Base-by-base conservation (phyloP, 257 asterid genomes). In the Nicotiana tomentosiformis region DNA sequence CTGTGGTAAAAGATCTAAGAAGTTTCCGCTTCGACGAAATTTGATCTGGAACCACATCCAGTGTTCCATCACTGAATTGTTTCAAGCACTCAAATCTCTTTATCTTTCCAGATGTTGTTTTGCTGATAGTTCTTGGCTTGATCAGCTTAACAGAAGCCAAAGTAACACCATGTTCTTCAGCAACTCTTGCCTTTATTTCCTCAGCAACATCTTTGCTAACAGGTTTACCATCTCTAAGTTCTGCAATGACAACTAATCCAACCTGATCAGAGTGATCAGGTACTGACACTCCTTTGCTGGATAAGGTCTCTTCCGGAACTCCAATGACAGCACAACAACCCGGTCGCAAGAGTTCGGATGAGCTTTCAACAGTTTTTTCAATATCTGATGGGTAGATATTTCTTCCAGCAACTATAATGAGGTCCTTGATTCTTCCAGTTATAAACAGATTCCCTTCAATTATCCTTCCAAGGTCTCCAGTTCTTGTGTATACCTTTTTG, bases 371-470 rank as follows among this genome's bases (percentile, higher is more conserved):
- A 2, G 98, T 93, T 89, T 93, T 93, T 66, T 93, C 98, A 14
- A 92, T 92, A 86, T 93, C 98, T 70, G 94, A 94, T 4, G 94
- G 89, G 81, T 93, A 93, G 11, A 93, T 92, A 66, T 93, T 93
- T 84, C 93, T 90, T 83, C 98, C 98, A 51, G 93, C 94, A 61
- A 93, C 94, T n/a, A 93, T 92, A 66, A 93, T 91, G 17, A 93
- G 97, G 85, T 93, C 98, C 88, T 93, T 93, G 84, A 93, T 93
- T 86, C 98, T 90, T 81, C 98, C 98, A 5, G 98, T 93, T 62
- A 93, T 92, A 86, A 91, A 91, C 84, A 93, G 39, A 67, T 90
- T 86, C 56, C 93, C 93, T 56, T 89, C 89, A 60, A 92, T 89
- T 12, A 89, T 83, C 49, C 97, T 84, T 62, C 98, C 98, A 55